These are phyloP conservation scores for Suhomyces taliae DNA, from an alignment of 1,139 yeast genomes.

Conservation along the genomic window DNA sequence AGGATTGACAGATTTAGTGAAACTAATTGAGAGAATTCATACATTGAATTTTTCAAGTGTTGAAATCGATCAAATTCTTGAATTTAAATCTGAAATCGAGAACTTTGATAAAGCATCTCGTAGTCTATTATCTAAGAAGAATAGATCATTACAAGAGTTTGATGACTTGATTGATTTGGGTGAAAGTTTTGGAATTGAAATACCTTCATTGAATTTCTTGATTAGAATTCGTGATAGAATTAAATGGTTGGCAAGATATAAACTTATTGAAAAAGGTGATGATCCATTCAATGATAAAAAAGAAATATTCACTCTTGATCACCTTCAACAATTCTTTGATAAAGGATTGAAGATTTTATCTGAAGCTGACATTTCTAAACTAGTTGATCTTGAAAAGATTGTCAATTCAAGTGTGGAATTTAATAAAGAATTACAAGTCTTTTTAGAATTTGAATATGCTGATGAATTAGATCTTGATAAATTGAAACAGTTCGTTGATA, in stretches of 20 bases:
- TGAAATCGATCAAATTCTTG: constrained; percentile 61
- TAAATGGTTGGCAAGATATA: constrained; percentile 48
- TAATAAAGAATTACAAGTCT: constrained; percentile 27
- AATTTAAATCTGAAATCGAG: constrained; percentile 53
- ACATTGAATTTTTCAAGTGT: constrained; percentile 51
- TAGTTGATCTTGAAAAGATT: constrained; percentile 24
- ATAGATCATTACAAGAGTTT: constrained; percentile 36
- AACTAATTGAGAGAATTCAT: constrained; percentile 50
- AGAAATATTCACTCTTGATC: constrained; percentile 37
- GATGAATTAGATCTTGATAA: constrained; percentile 25
- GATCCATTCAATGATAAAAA: constrained; percentile 43
- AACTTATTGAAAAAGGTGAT: constrained; percentile 37
- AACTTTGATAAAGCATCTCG: constrained; percentile 54
- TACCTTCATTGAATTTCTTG: constrained; percentile 52
- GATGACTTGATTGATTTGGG: constrained; percentile 54
- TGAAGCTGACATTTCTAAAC: constrained; percentile 20
- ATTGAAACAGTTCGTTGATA: constrained; percentile 26
- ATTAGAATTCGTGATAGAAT: constrained; percentile 49
- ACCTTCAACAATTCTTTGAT: constrained; percentile 36
- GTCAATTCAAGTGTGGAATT: constrained; percentile 31
- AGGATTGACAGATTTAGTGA: constrained; percentile 24
- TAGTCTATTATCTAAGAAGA: constrained; percentile 28
- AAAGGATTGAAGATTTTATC: constrained; percentile 43
- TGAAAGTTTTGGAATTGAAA: constrained; percentile 55
- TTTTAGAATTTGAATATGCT: constrained; percentile 26